These are phyloP conservation scores for Gymnopilus dilepis DNA, from an alignment of 768 basidiomycete species.

Conservation along the genomic window DNA sequence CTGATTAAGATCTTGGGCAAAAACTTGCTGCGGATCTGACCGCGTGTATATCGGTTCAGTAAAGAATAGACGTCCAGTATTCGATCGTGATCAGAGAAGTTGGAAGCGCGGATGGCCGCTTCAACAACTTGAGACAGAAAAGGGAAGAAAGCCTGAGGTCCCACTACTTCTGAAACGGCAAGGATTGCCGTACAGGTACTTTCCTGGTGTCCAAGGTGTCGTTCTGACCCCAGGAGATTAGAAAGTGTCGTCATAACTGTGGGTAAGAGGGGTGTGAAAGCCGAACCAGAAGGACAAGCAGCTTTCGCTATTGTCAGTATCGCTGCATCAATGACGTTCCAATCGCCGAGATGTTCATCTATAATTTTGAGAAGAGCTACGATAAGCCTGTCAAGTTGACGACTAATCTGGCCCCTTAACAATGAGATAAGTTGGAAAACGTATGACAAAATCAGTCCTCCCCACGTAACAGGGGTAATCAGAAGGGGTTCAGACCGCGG, in stretches of 20 bases:
- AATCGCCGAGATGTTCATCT: background rate
- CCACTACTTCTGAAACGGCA: background rate
- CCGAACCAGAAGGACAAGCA: background rate
- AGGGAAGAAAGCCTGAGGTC: background rate
- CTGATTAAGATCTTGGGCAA: background rate
- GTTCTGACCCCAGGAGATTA: background rate
- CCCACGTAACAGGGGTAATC: background rate
- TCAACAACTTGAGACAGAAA: background rate
- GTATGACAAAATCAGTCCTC: background rate
- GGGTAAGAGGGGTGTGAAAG: background rate
- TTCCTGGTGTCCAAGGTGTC: background rate
- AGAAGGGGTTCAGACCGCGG: background rate
- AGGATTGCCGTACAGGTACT: background rate
- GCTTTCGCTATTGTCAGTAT: background rate
- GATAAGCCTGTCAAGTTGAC: background rate
- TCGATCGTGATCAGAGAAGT: background rate
- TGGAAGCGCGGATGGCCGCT: background rate
- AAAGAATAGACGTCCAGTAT: background rate
- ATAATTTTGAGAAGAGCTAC: background rate
- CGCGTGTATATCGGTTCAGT: background rate
- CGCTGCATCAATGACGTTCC: background rate
- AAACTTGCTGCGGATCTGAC: background rate
- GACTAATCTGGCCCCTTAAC: background rate
- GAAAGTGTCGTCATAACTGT: background rate
- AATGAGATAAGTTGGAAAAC: background rate